Evolutionary conservation across 2,329 filamentous ascomycete genomes (phyloP), one percentile per base, ranked within the genome.

Genomic region (Fusarium redolens): DNA sequence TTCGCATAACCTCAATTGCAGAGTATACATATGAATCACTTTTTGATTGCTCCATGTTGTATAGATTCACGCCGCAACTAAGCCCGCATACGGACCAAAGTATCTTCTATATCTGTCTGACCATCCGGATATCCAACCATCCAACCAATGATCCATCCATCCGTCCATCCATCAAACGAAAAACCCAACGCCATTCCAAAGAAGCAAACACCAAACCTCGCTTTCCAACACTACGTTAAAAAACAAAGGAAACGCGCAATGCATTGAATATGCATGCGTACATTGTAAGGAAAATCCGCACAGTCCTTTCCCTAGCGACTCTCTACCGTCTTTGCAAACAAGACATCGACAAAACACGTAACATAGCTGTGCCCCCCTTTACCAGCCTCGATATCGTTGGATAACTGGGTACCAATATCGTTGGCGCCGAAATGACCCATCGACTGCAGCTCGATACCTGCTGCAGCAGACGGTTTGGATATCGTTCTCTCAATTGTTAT

Each of bases 251-350:
- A 51, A 50, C 15, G 35, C 10, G 22, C 15, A 58, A 37, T 58
- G 43, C 44, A 38, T 22, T 51, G n/a, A 17, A 25, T 25, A 51
- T 51, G 30, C 47, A 51, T n/a, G 47, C 30, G n/a, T 28, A 31
- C 25, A 35, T 18, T 22, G 20, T 38, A 28, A 54, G 25, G 22
- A 54, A 11, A 14, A 54, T 37, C 17, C 25, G 22, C 17, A 14
- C 20, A 13, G 14, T 30, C 28, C 33, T 17, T 35, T 38, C 12
- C 25, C 33, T 52, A 74, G 44, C 75, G 75, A 35, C 62, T 66
- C 51, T 78, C 75, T 17, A 78, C 67, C 9, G 75, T 77, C 52
- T 77, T 75, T 22, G 74, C 67, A 54, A 77, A 75, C 57, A 77
- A 65, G 15, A 70, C 55, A 64, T 77, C 75, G 18, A 77, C 75